Base-by-base conservation (phyloP, 441 rosid species). In the Bruguiera hainesii region DNA sequence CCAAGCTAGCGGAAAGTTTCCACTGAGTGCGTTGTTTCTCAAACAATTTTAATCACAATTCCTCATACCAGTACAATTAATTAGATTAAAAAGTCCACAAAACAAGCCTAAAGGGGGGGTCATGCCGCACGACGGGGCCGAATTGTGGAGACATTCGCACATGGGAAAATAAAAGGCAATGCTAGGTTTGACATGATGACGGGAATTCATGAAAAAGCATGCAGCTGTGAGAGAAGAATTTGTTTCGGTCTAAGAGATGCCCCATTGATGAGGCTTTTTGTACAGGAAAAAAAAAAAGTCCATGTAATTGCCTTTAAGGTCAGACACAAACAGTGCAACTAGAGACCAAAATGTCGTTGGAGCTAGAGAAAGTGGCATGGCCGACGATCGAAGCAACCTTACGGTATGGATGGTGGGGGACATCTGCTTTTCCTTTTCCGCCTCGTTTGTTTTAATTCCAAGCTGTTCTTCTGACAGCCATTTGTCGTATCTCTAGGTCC, bases 351-450 rank as follows among this genome's bases (percentile, higher is more conserved):
- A 77, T 65, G 87, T 75, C 72, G 18, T 81, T 68, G 84, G 76
- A 71, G 77, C 69, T 61, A 82, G 79, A 53, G 76, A 79, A 80
- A 80, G 67, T 72, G 55, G 10, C 15, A 39, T 68, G 74, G 73
- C 62, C 66, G 70, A 62, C 67, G 70, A 76, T 78, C 65, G 78
- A 79, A 80, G 75, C 77, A 85, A 53, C 80, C 68, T 68, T 4
- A 52, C 63, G 89, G 93, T 85, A 82, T 93, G 84, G 80, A 64
- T 66, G 82, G 84, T 83, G 80, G 98, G 98, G 85, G 59, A 85
- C 95, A 88, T 76, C 65, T 64, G 11, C 73, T 79, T 78, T 76
- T 69, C 30, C 72, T 77, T 75, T 80, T 78, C 66, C 31, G 69
- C 72, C 25, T 62, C 55, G 63, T 62, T 62, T 70, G 68, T 76